Evolutionary conservation across 257 asterid genomes (phyloP), one percentile per base, ranked within the genome.

Genomic region (Ajuga chamaepitys): DNA sequence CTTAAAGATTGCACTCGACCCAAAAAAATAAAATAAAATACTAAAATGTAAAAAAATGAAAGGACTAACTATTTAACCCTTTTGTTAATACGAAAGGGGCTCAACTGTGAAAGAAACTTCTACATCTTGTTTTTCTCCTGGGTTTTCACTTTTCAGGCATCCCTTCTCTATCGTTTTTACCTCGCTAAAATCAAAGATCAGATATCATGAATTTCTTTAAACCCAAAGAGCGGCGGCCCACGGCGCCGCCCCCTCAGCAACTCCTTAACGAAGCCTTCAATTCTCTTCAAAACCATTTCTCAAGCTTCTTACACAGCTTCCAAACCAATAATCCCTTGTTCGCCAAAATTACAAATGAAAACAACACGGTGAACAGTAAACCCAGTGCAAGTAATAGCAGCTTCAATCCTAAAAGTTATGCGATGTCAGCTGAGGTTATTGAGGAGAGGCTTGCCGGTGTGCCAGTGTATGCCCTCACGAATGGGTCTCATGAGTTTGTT

Each of bases 381-480:
- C 6, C 40, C 13, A 50, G 7, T 24, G 46, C 67, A 13, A 13
- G 50, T 21, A 32, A 51, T 25, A 24, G 12, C 59, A 46, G 17
- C 42, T 52, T 54, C 34, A 24, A 58, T 17, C 48, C 73, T 14
- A 76, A 55, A 50, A 68, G 7, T 11, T 20, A 62, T 40, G 55
- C 83, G 21, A 75, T 81, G 86, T 73, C 86, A 12, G 62, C 72
- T 3, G 90, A 83, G 59, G 77, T 69, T 1, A 83, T 93, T 44
- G 94, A 89, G 68, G 91, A 89, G 80, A 74, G 96, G 30, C 82
- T 93, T 17, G 85, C 96, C 4, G 96, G 95, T n/a, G 89, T 93
- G 32, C 97, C 97, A 6, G 95, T 93, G 0, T 93, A 84, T 70
- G 96, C 97, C 11, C 78, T 93, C 17, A 84, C 83, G 75, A 87